Evolutionary conservation across 2,329 filamentous ascomycete genomes (phyloP), one percentile per base, ranked within the genome.

Genomic region (Geosmithia morbida): DNA sequence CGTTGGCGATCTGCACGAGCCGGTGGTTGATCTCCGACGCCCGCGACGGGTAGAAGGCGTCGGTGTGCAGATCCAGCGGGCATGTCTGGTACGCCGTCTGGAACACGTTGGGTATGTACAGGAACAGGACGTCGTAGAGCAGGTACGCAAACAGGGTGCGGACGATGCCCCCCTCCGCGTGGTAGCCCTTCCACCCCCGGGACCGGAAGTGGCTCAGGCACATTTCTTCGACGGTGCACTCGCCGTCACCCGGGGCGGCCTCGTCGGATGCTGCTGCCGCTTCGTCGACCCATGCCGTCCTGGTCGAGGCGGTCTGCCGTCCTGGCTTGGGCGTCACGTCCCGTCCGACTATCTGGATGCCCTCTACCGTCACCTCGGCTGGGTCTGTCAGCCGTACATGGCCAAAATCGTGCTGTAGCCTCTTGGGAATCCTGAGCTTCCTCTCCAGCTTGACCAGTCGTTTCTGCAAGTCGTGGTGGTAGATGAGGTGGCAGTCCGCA

Each of bases 1-100:
- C 90, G 58, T 97, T 97, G 48, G 79, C 81, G 55, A 98, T 89
- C 55, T 89, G 82, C 3, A 86, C 87, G 2, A 97, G 72, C 1
- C 89, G 80, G 52, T 81, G 79, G 59, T 95, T 94, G 60, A 97
- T 92, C 66, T 95, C 89, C 3, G 83, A 87, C 37, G 84, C 79
- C n/a, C 92, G 77, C 1, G 82, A 79, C 0, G 86, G 77, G 59
- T 87, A 97, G 67, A 98, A 98, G 2, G 85, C 81, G 60, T 98
- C 92, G 0, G 89, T 95, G 59, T 94, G 85, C 6, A 98, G 69
- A 61, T 98, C 92, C 3, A 98, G 68, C 1, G 92, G 92, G 57
- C 87, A 95, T 0, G 87, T 94, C 64, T 98, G 92, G 60, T 87
- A 98, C 1, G 84, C 79, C 6, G 92, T 98, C 61, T 97, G 90